A percentile compares a stretch with the other conserved stretches of the same genome.
phyloP scores from a whole-genome alignment of 805 yeast species.

The Pichia nanzhaoensis region DNA sequence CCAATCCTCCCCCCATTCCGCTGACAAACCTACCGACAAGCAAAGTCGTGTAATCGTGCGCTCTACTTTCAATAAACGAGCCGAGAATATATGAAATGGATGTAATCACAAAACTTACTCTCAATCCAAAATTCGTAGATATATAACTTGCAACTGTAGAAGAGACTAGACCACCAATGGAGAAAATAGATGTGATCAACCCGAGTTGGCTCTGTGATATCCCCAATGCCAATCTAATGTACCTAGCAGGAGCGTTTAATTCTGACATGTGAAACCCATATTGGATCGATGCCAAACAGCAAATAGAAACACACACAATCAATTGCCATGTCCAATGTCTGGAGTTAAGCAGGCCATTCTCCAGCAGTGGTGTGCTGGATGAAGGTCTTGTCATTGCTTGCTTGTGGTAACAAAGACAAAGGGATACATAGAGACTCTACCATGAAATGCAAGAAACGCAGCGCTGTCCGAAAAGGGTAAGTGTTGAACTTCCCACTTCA shows the following conservation, averaged over 20 bases:
- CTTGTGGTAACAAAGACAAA: background rate
- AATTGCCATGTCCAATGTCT: slow-evolving; percentile 20
- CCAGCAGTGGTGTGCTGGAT: slow-evolving; percentile 6
- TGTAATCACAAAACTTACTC: slow-evolving; percentile 44
- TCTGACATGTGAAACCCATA: slow-evolving; percentile 96
- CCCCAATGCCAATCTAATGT: slow-evolving; percentile 30
- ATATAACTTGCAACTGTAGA: slow-evolving; percentile 61
- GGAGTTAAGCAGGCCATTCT: background rate
- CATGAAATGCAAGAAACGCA: no score
- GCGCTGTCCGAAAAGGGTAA: background rate
- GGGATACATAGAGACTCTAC: no score
- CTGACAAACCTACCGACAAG: slow-evolving; percentile 66
- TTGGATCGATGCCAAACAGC: slow-evolving; percentile 75
- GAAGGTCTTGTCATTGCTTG: background rate
- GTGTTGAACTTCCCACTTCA: background rate
- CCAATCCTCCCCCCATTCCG: slow-evolving; percentile 84
- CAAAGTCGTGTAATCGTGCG: slow-evolving; percentile 39
- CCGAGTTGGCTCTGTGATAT: slow-evolving; percentile 50
- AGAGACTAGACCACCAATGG: slow-evolving; percentile 78
- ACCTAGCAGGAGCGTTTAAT: slow-evolving; percentile 79
- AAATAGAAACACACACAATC: slow-evolving; percentile 43
- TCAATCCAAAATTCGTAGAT: slow-evolving; percentile 64
- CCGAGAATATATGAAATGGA: slow-evolving; percentile 52
- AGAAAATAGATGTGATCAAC: slow-evolving; percentile 66
- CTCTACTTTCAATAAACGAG: slow-evolving; percentile 49